Evolutionary conservation across 2,329 filamentous ascomycete genomes (phyloP), one percentile per base, ranked within the genome.

Genomic region (Neofusicoccum laricinum): DNA sequence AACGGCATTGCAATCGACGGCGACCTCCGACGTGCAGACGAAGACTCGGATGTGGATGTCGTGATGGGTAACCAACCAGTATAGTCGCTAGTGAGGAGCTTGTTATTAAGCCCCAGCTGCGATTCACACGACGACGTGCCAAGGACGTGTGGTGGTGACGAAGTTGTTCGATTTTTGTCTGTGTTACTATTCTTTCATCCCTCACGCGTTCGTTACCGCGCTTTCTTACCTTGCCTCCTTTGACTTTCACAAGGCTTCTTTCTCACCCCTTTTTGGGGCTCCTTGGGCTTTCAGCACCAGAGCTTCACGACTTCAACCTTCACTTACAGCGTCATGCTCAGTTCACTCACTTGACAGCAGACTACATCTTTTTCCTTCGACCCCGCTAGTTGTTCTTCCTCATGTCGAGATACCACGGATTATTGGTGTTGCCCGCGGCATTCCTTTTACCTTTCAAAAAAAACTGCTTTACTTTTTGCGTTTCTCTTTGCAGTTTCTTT

Each of bases 1-100:
- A 84, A 84, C 40, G 93, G 89, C 2, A 89, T 98, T 51, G 74
- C 83, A 66, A 85, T 96, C 2, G 84, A 90, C 15, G 82, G 81
- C 12, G 84, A 85, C 10, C 69, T 88, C 69, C 79, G 79, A 71
- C 79, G 80, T 70, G 78, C 82, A 38, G 81, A 84, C 64, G 84
- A 83, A 68, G 82, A 85, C 69, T 78, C 80, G 17, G 51, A 57
- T 38, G 36, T 34, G 61, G 62, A 62, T 25, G 36, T 65, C 17
- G 51, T 64, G 50, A 50, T 53, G 48, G 34, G 32, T 40, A 25
- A 36, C 45, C 43, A 30, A 21, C 43, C 32, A 40, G 62, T 30
- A 41, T 65, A 62, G 57, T 25, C 46, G 63, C 63, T 65, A 65
- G 7, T 62, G 63, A 65, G 57, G 57, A 55, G 53, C 48, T n/a